Evolutionary conservation across 1,284 basidiomycete species (phyloP).

Genomic region (Rhizopogon parksii): DNA sequence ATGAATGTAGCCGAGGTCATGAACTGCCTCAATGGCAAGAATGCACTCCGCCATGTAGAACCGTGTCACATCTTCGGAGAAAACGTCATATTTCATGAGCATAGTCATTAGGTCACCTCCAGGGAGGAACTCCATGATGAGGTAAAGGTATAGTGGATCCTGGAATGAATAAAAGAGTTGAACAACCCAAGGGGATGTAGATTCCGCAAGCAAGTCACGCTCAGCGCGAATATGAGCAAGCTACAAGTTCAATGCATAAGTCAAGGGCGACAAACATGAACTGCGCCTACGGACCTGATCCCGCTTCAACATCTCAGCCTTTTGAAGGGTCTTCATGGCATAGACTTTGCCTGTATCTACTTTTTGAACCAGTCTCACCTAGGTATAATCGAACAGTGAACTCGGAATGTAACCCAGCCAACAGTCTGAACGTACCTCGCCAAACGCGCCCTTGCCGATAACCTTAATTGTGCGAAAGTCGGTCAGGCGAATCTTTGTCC

Average conservation of each 20-base stretch:
- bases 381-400: slow-evolving; percentile 5
- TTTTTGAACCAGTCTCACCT: slow-evolving; percentile 95
- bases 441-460: slow-evolving; percentile 98
- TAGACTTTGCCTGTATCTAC: slow-evolving; percentile 97
- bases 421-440: slow-evolving; percentile 55
- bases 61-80: slow-evolving; percentile 96
- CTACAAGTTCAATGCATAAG: slow-evolving; percentile 34
- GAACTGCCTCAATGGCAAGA: slow-evolving; percentile 95
- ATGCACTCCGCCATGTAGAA: slow-evolving; percentile 99
- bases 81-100: slow-evolving; percentile 99
- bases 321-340: slow-evolving; percentile 98
- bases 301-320: slow-evolving; percentile 99
- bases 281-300: slow-evolving; percentile 68
- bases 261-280: not conserved
- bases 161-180: slow-evolving; percentile 99
- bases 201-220: slow-evolving; percentile 94
- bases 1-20: slow-evolving; percentile 98
- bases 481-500: slow-evolving; percentile 88
- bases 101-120: slow-evolving; percentile 98
- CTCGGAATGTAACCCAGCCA: not conserved
- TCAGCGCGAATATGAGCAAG: slow-evolving; percentile 98
- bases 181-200: slow-evolving; percentile 96
- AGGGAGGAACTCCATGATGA: slow-evolving; percentile 99
- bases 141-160: slow-evolving; percentile 90
- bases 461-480: slow-evolving; percentile 98